Evolutionary conservation across 148 eudicot genomes (phyloP).

Genomic region (Oxyria digyna): DNA sequence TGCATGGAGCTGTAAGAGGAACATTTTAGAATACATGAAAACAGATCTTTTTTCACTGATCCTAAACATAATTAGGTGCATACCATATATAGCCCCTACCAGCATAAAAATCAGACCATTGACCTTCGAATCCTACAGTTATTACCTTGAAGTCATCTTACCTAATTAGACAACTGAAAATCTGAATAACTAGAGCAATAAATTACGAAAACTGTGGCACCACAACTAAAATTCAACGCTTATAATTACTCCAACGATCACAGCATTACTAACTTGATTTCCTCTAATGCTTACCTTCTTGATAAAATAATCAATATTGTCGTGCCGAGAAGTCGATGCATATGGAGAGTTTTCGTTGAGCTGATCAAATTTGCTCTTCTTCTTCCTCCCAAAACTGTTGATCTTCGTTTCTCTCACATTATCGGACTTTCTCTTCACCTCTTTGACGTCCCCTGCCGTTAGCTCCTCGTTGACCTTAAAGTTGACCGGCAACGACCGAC

Average conservation of each 20-base stretch:
- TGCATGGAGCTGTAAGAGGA: background rate
- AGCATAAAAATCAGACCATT: background rate
- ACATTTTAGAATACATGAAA: background rate
- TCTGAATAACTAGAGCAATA: background rate
- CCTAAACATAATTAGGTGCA: background rate
- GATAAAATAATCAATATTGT: slow-evolving; percentile 59
- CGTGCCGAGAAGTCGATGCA: slow-evolving; percentile 21
- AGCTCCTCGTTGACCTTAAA: slow-evolving; percentile 19
- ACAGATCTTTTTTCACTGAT: background rate
- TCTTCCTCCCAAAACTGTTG: slow-evolving; percentile 46
- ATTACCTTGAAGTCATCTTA: background rate
- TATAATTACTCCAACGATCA: background rate
- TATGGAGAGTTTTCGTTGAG: slow-evolving; percentile 6
- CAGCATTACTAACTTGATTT: background rate
- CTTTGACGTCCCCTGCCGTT: background rate
- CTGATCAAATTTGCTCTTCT: slow-evolving; percentile 32
- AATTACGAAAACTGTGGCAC: background rate
- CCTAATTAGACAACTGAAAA: background rate
- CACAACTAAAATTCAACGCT: background rate
- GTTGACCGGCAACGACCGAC: slow-evolving; percentile 43
- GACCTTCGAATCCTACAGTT: background rate
- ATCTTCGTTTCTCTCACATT: slow-evolving; percentile 8
- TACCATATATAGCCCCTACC: background rate
- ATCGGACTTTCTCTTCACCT: slow-evolving; percentile 1
- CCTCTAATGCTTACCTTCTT: slow-evolving; percentile 40